phyloP scores from a whole-genome alignment of 345 rosid genomes.

The Aquilaria yunnanensis region DNA sequence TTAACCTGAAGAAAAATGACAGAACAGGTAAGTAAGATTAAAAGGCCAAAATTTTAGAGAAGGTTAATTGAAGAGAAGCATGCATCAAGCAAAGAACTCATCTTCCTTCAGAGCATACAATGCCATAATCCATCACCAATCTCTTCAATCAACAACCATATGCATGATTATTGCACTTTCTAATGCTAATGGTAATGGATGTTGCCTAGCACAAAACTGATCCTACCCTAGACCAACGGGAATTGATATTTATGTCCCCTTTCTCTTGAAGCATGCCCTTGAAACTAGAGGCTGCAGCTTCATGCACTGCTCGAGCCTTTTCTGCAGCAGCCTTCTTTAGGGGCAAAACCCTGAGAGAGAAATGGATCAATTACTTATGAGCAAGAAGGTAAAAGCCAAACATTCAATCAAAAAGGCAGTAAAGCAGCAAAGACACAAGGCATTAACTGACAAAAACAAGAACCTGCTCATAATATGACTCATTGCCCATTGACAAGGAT shows the following conservation, averaged over 20 bases:
- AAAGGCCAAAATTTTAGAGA: neutral
- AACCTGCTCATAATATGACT: no score
- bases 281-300: conserved; percentile 62
- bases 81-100: neutral
- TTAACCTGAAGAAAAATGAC: conserved; percentile 48
- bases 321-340: conserved; percentile 72
- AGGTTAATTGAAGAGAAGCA: neutral
- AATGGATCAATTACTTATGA: conserved; percentile 6
- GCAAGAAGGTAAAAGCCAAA: neutral
- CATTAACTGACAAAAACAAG: neutral
- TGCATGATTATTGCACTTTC: no score
- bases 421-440: conserved; percentile 23
- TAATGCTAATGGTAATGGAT: no score
- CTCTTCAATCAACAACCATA: no score
- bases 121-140: no score
- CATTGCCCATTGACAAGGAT: no score
- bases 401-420: conserved; percentile 18
- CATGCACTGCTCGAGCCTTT: conserved; percentile 69
- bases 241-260: conserved; percentile 54
- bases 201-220: neutral
- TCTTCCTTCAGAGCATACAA: no score
- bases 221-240: conserved; percentile 91
- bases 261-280: conserved; percentile 76
- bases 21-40: neutral
- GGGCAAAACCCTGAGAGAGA: conserved; percentile 54